These are phyloP conservation scores for Parietaria judaica DNA, from an alignment of 306 rosid species.

Conservation along the genomic window DNA sequence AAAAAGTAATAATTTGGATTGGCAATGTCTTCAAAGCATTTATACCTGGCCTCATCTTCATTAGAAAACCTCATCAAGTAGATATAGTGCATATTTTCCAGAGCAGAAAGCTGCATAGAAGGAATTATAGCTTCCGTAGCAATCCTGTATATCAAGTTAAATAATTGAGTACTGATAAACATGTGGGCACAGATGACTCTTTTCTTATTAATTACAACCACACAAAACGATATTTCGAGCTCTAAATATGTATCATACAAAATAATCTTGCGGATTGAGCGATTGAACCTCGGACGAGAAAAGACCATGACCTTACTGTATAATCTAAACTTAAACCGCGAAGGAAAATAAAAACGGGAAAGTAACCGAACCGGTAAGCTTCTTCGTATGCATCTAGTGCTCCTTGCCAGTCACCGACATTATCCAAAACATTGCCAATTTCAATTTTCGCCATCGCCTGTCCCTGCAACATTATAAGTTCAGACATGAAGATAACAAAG, in stretches of 20 bases:
- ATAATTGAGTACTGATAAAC: too few relatives aligned
- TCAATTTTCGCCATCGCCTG: constrained; percentile 64
- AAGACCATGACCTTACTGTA: too few relatives aligned
- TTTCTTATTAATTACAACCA: background rate
- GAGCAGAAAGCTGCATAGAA: constrained; percentile 59
- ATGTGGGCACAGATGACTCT: constrained; percentile 21
- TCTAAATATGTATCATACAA: too few relatives aligned
- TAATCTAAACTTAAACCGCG: background rate
- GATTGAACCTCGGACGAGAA: too few relatives aligned
- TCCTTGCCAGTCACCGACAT: constrained; percentile 45
- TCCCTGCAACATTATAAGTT: constrained; percentile 47
- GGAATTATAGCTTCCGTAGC: constrained; percentile 65
- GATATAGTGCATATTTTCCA: constrained; percentile 91
- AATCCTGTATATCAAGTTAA: constrained; percentile 44
- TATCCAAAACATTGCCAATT: constrained; percentile 74
- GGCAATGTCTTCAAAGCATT: constrained; percentile 9
- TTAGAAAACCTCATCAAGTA: constrained; percentile 79
- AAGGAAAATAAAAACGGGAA: background rate
- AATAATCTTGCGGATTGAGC: too few relatives aligned
- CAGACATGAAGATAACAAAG: constrained; percentile 8
- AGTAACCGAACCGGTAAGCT: constrained; percentile 58
- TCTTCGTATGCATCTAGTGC: constrained; percentile 66
- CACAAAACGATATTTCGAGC: background rate
- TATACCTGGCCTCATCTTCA: constrained; percentile 74
- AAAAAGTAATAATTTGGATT: background rate